Conservation (phyloP, 345 rosid genomes). For the Aethionema arabicum region DNA sequence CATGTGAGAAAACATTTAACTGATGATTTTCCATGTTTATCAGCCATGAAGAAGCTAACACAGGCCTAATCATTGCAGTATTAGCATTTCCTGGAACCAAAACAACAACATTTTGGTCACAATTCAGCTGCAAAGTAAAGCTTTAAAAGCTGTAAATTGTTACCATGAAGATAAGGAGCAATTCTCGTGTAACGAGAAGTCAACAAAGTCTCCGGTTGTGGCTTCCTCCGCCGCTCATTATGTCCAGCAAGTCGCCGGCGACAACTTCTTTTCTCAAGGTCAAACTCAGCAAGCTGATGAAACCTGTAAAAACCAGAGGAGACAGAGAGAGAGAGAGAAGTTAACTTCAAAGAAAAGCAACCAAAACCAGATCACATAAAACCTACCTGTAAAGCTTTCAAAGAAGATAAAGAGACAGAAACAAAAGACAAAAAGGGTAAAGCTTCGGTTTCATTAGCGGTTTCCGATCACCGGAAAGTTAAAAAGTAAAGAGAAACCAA, state of each 20-base stretch:
- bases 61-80: constrained; percentile 14
- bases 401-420: not conserved
- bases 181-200: constrained; percentile 49
- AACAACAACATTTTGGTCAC: not conserved
- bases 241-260: constrained; percentile 88
- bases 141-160: constrained; percentile 19
- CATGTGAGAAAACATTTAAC: constrained; percentile 44
- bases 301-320: constrained; percentile 57
- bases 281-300: constrained; percentile 86
- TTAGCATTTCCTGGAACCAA: constrained; percentile 18
- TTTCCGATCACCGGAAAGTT: constrained; percentile 21
- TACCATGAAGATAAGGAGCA: constrained; percentile 59
- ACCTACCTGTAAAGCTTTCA: constrained; percentile 32
- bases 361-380: constrained; percentile 16
- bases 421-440: constrained; percentile 26
- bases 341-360: constrained; percentile 28
- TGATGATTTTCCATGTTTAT: constrained; percentile 44
- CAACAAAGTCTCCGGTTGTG: constrained; percentile 47
- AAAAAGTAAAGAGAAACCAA: constrained; percentile 8
- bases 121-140: not conserved
- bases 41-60: constrained; percentile 8
- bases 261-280: constrained; percentile 84
- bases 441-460: constrained; percentile 10
- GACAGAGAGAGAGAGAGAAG: not conserved
- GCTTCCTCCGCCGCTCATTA: constrained; percentile 87